phyloP scores from a whole-genome alignment of 495 filamentous ascomycete genomes.

The Arthonia radiata region DNA sequence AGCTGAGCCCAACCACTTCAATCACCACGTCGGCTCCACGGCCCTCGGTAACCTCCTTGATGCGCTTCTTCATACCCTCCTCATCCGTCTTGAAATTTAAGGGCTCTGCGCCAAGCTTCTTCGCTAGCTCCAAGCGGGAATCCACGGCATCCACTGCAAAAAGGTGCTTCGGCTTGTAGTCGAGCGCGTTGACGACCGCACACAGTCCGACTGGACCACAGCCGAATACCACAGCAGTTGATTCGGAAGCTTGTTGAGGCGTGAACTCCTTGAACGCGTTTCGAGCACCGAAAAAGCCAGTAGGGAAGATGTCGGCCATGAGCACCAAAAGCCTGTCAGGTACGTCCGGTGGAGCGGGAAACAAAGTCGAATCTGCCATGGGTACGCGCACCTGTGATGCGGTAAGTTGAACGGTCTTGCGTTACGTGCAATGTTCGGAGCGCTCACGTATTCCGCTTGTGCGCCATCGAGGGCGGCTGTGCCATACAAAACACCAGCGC shows the following conservation, averaged over 20 bases:
- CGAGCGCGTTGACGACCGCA: constrained; percentile 58
- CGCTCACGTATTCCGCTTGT: constrained; percentile 58
- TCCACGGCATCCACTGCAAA: constrained; percentile 70
- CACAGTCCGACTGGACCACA: constrained; percentile 72
- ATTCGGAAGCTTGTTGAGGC: constrained; percentile 34
- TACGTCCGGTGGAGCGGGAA: constrained; percentile 52
- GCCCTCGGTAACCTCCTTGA: constrained; percentile 55
- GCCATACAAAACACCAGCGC: constrained; percentile 52
- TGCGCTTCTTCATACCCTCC: constrained; percentile 38
- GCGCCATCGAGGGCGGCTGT: constrained; percentile 50
- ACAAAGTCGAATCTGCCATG: constrained; percentile 56
- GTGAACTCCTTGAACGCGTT: constrained; percentile 54
- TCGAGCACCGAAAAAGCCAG: constrained; percentile 69
- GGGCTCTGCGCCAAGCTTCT: constrained; percentile 57
- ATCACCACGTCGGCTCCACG: constrained; percentile 78
- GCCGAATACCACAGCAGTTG: constrained; percentile 60
- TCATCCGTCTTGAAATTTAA: constrained; percentile 55
- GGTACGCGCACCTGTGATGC: constrained; percentile 41
- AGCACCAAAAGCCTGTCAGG: constrained; percentile 60
- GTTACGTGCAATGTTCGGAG: background rate
- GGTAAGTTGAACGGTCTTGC: constrained; percentile 1
- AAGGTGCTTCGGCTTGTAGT: constrained; percentile 56
- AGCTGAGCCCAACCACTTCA: constrained; percentile 72
- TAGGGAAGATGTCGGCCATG: constrained; percentile 70
- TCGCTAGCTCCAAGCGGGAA: constrained; percentile 52